Conservation (phyloP, 305 asterid species). For the Fraxinus dipetala region DNA sequence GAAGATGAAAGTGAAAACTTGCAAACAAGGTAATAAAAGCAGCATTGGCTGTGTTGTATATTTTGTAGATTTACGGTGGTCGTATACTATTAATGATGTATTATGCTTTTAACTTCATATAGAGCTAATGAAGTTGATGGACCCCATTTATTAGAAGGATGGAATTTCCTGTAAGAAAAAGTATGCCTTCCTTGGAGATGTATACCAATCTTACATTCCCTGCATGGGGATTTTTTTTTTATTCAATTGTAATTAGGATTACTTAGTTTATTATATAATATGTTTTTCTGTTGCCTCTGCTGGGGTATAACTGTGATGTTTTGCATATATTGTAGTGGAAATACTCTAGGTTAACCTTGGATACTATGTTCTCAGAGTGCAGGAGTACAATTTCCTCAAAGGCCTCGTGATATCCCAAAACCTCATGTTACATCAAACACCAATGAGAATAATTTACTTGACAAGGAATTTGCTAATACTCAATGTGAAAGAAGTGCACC, state of each 20-base stretch:
- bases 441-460: conserved; percentile 40
- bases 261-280: neutral
- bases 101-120: neutral
- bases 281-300: neutral
- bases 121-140: neutral
- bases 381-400: conserved; percentile 85
- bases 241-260: neutral
- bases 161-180: neutral
- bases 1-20: neutral
- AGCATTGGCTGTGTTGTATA: neutral
- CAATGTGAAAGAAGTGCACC: conserved; percentile 38
- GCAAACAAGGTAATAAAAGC: neutral
- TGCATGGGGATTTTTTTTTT: neutral
- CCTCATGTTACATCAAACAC: conserved; percentile 39
- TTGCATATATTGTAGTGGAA: neutral
- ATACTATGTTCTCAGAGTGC: conserved; percentile 57
- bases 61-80: neutral
- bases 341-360: neutral
- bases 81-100: neutral
- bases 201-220: neutral
- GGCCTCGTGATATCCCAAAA: conserved; percentile 45
- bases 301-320: neutral
- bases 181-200: neutral
- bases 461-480: conserved; percentile 40
- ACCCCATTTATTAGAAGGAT: neutral